phyloP scores from a whole-genome alignment of 352 stramenopile species.

The Pythium chondricola region DNA sequence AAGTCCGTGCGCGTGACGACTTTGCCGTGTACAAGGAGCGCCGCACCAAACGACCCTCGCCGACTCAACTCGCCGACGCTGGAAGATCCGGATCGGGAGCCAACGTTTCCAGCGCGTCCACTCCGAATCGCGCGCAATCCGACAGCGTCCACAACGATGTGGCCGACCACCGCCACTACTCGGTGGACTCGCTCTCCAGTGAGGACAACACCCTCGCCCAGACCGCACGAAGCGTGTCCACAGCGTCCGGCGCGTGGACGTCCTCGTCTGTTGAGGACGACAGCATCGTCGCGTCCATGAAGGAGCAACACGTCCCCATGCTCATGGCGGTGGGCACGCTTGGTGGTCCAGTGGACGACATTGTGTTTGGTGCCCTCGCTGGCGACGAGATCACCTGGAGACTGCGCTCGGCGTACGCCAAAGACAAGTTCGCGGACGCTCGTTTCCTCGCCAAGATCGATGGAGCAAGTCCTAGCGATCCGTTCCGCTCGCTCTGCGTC shows the following conservation, averaged over 20 bases:
- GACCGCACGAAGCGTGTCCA: conserved; percentile 7
- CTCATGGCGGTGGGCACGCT: conserved; percentile 35
- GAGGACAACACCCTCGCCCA: neutral
- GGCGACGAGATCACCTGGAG: conserved; percentile 37
- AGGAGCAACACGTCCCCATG: conserved; percentile 24
- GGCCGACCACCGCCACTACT: neutral
- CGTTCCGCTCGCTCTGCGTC: conserved; percentile 38
- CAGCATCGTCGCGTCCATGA: conserved; percentile 14
- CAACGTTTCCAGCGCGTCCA: no score
- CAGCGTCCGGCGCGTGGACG: conserved; percentile 8
- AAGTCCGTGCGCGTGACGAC: conserved; percentile 21
- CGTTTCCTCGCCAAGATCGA: conserved; percentile 34
- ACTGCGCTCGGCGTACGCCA: conserved; percentile 36
- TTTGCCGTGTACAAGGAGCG: conserved; percentile 29
- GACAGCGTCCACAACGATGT: no score
- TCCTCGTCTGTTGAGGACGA: conserved; percentile 7
- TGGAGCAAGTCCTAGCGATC: conserved; percentile 24
- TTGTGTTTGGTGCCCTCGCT: conserved; percentile 36
- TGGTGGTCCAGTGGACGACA: conserved; percentile 47
- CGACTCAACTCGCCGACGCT: neutral
- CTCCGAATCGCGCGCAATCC: no score
- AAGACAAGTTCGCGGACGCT: conserved; percentile 44
- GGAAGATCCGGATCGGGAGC: no score
- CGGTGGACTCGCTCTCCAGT: conserved; percentile 13
- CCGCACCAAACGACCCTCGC: neutral